These are phyloP conservation scores for Rhynchospora pubera DNA, from an alignment of 176 grass and related monocot species.

Conservation along the genomic window DNA sequence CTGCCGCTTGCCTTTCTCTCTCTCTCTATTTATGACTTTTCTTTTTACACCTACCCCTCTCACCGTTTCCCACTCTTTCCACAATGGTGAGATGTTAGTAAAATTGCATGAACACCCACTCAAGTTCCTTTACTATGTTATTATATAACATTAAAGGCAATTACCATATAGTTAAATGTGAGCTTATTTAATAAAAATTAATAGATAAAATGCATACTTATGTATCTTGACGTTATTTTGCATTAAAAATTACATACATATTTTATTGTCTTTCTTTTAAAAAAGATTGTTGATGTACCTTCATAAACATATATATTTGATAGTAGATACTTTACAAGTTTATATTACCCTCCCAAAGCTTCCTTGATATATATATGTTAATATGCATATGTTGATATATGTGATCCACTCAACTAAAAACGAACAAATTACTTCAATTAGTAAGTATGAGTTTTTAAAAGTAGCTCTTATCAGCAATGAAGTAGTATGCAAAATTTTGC, in stretches of 20 bases:
- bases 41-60: constrained; percentile 22
- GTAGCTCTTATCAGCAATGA: neutral
- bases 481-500: neutral
- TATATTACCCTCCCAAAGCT: too few relatives aligned
- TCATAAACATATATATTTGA: too few relatives aligned
- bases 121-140: neutral
- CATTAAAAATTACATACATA: neutral
- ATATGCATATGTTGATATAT: too few relatives aligned
- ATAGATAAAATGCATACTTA: neutral
- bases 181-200: neutral
- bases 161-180: neutral
- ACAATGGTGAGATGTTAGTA: neutral
- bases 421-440: too few relatives aligned
- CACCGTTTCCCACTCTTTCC: constrained; percentile 1
- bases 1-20: neutral
- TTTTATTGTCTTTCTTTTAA: neutral
- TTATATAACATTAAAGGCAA: neutral
- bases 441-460: neutral
- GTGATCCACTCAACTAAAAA: too few relatives aligned
- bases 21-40: constrained; percentile 11
- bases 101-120: constrained; percentile 6
- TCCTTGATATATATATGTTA: too few relatives aligned
- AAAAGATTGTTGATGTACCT: too few relatives aligned
- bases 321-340: too few relatives aligned
- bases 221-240: neutral